Conservation (phyloP, 2,329 filamentous ascomycete genomes). For the Monilinia aucupariae region DNA sequence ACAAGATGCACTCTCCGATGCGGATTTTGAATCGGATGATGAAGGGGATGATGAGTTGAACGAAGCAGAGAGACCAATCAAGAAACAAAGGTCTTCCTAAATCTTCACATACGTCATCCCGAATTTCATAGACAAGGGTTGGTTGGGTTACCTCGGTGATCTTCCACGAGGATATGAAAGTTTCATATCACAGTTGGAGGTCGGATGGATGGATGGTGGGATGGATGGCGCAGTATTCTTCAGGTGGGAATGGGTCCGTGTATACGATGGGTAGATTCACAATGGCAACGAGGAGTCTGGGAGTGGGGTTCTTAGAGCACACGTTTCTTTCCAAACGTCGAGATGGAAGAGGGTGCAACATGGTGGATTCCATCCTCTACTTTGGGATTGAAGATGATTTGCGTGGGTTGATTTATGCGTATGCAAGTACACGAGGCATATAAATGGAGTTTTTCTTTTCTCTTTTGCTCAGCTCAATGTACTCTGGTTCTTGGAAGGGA, state of each 20-base stretch:
- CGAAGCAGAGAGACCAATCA: not conserved
- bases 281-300: not conserved
- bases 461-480: too few species aligned
- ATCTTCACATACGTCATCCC: not conserved
- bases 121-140: not conserved
- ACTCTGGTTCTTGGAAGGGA: too few species aligned
- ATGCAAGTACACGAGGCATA: not conserved
- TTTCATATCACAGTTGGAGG: not conserved
- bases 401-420: too few species aligned
- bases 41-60: slow-evolving; percentile 38
- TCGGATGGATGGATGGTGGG: not conserved
- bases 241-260: not conserved
- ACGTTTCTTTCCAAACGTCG: too few species aligned
- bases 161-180: not conserved
- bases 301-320: not conserved
- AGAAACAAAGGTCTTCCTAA: slow-evolving; percentile 8
- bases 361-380: not conserved
- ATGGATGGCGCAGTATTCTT: not conserved
- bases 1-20: slow-evolving; percentile 58
- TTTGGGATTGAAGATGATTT: not conserved
- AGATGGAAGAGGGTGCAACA: not conserved
- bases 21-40: slow-evolving; percentile 63
- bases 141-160: not conserved
- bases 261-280: not conserved
- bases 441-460: not conserved